Evolutionary conservation across 495 filamentous ascomycete species (phyloP).

Genomic region (Penicillium ucsense): DNA sequence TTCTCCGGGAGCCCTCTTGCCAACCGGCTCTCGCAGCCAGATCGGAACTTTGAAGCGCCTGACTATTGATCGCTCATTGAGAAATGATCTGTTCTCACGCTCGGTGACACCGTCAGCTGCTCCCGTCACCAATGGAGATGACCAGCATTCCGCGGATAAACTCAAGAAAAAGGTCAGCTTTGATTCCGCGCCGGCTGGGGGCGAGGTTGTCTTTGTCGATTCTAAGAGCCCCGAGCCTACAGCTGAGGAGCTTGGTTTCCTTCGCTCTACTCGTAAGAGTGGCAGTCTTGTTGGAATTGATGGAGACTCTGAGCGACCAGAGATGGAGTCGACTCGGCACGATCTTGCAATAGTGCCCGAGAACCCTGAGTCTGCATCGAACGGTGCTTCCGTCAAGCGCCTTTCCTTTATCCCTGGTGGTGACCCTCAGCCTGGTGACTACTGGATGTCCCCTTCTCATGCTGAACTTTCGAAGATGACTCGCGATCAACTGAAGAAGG

Average conservation of each 20-base stretch:
- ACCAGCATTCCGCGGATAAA: slow-evolving; percentile 29
- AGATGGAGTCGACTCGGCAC: slow-evolving; percentile 64
- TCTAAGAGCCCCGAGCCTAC: slow-evolving; percentile 43
- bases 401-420: slow-evolving; percentile 23
- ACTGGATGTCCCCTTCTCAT: slow-evolving; percentile 72
- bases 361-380: slow-evolving; percentile 35
- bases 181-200: slow-evolving; percentile 49
- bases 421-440: slow-evolving; percentile 58
- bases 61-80: slow-evolving; percentile 77
- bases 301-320: slow-evolving; percentile 40
- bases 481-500: slow-evolving; percentile 57
- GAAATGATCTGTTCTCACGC: slow-evolving; percentile 59
- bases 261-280: slow-evolving; percentile 43
- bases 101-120: slow-evolving; percentile 34
- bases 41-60: slow-evolving; percentile 75
- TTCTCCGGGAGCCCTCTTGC: slow-evolving; percentile 74
- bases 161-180: slow-evolving; percentile 87
- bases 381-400: slow-evolving; percentile 20
- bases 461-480: slow-evolving; percentile 67
- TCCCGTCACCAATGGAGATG: slow-evolving; percentile 42
- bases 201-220: slow-evolving; percentile 36
- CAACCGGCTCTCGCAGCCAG: slow-evolving; percentile 50
- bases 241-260: slow-evolving; percentile 57
- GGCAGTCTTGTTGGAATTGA: slow-evolving; percentile 42
- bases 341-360: slow-evolving; percentile 75